Percentiles rank a stretch among this genome's conserved stretches.
Conservation (phyloP, 441 rosid genomes). For the Syzygium syzygioides region DNA sequence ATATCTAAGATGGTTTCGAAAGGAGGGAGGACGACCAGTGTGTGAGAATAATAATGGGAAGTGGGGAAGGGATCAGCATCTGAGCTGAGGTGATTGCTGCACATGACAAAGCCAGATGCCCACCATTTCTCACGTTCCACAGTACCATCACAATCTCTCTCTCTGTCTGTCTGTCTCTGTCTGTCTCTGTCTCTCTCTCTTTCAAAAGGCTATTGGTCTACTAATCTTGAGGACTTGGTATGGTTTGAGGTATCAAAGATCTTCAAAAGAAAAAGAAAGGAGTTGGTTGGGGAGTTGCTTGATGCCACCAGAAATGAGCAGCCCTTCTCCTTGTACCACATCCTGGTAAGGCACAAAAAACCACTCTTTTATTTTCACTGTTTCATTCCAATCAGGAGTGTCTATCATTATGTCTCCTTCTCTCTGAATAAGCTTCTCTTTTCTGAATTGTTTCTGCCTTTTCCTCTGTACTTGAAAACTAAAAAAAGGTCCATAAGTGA, state of each 20-base stretch:
- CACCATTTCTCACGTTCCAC: not conserved
- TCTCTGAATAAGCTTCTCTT: not conserved
- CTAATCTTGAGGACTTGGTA: not conserved
- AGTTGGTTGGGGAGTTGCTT: not conserved
- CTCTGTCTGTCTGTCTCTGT: not conserved
- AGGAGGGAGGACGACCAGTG: not conserved
- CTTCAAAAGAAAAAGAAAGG: not conserved
- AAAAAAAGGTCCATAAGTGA: slow-evolving; percentile 70
- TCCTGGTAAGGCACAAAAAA: slow-evolving; percentile 40
- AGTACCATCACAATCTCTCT: not conserved
- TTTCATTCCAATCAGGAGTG: not conserved
- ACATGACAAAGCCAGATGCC: not conserved
- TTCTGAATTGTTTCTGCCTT: not conserved
- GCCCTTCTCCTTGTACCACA: slow-evolving; percentile 33
- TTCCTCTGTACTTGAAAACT: not conserved
- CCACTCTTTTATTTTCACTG: not conserved
- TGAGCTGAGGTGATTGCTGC: not conserved
- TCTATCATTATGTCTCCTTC: not conserved
- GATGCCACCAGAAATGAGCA: slow-evolving; percentile 31
- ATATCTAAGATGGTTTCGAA: not conserved
- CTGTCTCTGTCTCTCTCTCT: not conserved
- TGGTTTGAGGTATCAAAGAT: not conserved
- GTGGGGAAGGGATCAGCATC: not conserved
- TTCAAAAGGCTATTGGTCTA: not conserved
- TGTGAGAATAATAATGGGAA: not conserved